Evolutionary conservation across 73 alveolate genomes (phyloP).

Genomic region (Tetrahymena malaccensis): DNA sequence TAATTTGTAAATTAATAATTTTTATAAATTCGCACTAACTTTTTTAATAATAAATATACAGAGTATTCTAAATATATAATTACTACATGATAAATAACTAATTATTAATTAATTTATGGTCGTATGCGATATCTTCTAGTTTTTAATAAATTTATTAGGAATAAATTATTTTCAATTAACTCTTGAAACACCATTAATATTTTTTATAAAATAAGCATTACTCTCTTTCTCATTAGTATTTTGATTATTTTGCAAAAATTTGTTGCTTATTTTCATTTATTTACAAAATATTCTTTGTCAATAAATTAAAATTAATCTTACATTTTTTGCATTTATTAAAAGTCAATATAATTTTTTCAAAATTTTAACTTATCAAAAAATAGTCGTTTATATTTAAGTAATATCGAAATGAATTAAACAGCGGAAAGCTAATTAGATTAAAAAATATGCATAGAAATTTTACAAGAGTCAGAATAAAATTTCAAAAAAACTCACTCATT

Average conservation of each 20-base stretch:
- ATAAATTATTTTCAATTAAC: no score
- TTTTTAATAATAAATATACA: no score
- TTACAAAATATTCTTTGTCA: background rate
- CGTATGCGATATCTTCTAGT: background rate
- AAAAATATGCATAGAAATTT: background rate
- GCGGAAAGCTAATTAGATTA: background rate
- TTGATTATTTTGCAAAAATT: background rate
- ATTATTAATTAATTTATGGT: background rate
- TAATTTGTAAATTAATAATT: background rate
- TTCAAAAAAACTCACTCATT: background rate
- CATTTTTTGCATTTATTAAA: background rate
- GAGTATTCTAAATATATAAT: no score
- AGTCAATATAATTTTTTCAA: background rate
- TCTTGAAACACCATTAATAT: background rate
- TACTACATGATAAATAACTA: background rate
- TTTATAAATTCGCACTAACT: background rate
- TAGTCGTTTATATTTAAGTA: background rate
- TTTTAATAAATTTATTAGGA: background rate
- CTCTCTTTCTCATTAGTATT: background rate
- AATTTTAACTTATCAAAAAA: background rate
- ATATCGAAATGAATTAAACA: background rate
- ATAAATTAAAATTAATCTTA: background rate
- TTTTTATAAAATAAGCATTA: no score
- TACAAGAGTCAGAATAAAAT: background rate
- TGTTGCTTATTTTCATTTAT: no score